These are phyloP conservation scores for Furcasterigmium sp. DNA, from an alignment of 2,329 filamentous ascomycete species.

Conservation along the genomic window DNA sequence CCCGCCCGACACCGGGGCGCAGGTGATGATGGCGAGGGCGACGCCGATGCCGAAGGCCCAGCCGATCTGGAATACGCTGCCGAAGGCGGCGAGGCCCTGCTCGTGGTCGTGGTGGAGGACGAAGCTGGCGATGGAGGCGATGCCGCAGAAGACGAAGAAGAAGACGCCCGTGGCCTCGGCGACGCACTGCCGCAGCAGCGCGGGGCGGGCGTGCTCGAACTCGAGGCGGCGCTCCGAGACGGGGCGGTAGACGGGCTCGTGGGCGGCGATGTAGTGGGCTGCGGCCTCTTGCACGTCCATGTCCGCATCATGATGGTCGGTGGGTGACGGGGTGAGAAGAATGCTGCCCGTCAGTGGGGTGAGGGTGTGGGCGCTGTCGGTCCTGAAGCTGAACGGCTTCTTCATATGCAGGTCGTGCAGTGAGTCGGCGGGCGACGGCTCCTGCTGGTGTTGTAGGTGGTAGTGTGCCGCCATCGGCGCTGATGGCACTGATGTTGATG, in stretches of 20 bases:
- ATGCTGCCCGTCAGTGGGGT: not conserved
- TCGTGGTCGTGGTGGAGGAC: slow-evolving; percentile 38
- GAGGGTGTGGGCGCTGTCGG: slow-evolving; percentile 3
- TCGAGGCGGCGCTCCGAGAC: slow-evolving; percentile 48
- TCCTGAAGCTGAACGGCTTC: not conserved
- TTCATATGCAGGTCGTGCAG: not conserved
- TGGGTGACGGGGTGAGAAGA: not conserved
- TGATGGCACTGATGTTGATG: slow-evolving; percentile 1
- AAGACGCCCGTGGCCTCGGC: slow-evolving; percentile 54
- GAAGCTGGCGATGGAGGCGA: slow-evolving; percentile 47
- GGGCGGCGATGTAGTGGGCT: slow-evolving; percentile 1
- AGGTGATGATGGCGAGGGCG: slow-evolving; percentile 53
- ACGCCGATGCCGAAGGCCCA: slow-evolving; percentile 52
- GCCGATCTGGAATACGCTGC: slow-evolving; percentile 50
- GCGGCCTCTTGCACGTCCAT: not conserved
- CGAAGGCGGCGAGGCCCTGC: slow-evolving; percentile 21
- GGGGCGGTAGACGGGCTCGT: slow-evolving; percentile 18
- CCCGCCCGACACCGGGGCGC: slow-evolving; percentile 43
- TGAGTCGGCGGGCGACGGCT: not conserved
- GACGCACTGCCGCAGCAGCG: slow-evolving; percentile 48
- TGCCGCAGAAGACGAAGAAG: slow-evolving; percentile 49
- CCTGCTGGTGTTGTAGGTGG: not conserved
- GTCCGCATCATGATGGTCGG: not conserved
- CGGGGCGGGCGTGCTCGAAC: slow-evolving; percentile 47
- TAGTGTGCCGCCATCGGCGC: not conserved